phyloP scores from a whole-genome alignment of 805 yeast genomes.

The Debaryomyces castellii region DNA sequence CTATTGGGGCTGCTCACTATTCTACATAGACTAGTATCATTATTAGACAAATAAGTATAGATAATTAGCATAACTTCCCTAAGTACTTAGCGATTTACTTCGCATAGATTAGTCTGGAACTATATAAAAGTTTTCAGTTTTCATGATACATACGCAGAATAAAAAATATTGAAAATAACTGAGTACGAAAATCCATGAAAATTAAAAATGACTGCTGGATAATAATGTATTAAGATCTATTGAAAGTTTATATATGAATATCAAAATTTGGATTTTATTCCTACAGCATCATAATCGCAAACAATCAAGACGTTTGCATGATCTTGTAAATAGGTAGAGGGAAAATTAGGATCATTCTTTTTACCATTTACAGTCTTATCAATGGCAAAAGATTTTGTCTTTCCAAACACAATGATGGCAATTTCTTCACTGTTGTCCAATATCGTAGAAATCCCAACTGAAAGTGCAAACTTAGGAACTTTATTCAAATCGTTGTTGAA shows the following conservation, averaged over 20 bases:
- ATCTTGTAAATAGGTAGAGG: slow-evolving; percentile 50
- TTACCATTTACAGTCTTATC: slow-evolving; percentile 41
- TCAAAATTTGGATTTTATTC: slow-evolving; percentile 33
- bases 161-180: background rate
- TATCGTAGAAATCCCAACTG: slow-evolving; percentile 59
- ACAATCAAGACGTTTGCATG: slow-evolving; percentile 46
- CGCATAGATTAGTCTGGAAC: background rate
- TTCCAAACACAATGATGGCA: slow-evolving; percentile 52
- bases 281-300: slow-evolving; percentile 50
- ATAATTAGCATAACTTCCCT: background rate
- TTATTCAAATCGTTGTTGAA: slow-evolving; percentile 44
- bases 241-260: background rate
- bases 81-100: background rate
- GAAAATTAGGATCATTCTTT: slow-evolving; percentile 40
- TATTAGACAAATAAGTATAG: background rate
- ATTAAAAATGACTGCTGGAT: too few relatives aligned
- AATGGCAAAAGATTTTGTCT: slow-evolving; percentile 45
- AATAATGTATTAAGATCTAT: background rate
- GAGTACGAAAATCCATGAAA: too few relatives aligned
- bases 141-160: background rate
- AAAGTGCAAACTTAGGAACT: slow-evolving; percentile 52
- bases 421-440: slow-evolving; percentile 55
- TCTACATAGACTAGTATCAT: slow-evolving; percentile 7
- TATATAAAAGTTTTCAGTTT: background rate
- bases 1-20: slow-evolving; percentile 48